Evolutionary conservation across 768 basidiomycete species (phyloP), one percentile per base, ranked within the genome.

Genomic region (Hericium coralloides): DNA sequence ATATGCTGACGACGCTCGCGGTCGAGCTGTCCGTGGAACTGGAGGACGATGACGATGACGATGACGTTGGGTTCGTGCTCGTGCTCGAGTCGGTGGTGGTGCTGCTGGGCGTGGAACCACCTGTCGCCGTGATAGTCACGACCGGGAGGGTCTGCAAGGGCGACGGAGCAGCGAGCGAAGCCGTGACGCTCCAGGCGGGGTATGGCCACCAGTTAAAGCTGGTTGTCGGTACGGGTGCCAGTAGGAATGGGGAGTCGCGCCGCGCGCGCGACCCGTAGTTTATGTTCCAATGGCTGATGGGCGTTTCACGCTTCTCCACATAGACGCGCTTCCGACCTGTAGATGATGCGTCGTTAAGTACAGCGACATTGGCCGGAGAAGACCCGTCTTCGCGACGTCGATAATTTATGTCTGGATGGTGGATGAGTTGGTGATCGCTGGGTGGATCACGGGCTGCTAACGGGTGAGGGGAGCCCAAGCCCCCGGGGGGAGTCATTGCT

Each of bases 201-300:
- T 69, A 72, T 0, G 70, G 69, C 69, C 70, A 71, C 70, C 70
- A 71, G 54, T 68, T 60, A 50, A 68, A 58, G 58, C 64, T 68
- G 17, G 66, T 60, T 14, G 68, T 57, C 43, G 43, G 43, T 7
- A 18, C 43, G 15, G 43, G 18, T n/a, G n/a, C 43, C 12, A 45
- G 9, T 15, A 45, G 15, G 12, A 45, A 17, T 12, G 43, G 43
- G 8, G 43, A n/a, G 12, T 45, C 43, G 43, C 15, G 43, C 31
- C 31, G 31, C 31, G 31, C 8, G 49, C 52, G 25, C 6, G 7
- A 53, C 14, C 43, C 22, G 22, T 36, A 49, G 17, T 38, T 26
- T 38, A 22, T 23, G 50, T 49, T 20, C 48, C 38, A n/a, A 7
- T 26, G 20, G 36, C 23, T 48, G 12, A 49, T 26, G 9, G 48